These are phyloP conservation scores for Eremomyces bilateralis DNA, from an alignment of 495 filamentous ascomycete genomes.

Conservation along the genomic window DNA sequence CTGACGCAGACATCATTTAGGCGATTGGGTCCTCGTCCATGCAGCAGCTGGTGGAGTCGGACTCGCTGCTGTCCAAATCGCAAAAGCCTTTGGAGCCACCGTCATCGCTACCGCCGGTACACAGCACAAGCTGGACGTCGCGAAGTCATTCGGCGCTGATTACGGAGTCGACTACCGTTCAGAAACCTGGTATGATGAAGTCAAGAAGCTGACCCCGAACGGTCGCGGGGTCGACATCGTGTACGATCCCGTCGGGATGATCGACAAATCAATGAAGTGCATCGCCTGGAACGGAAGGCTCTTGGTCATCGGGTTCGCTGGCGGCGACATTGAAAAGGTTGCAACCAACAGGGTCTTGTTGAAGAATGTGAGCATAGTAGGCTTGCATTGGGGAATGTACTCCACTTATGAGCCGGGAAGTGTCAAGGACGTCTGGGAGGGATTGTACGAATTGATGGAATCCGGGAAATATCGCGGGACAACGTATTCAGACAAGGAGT, in stretches of 20 bases:
- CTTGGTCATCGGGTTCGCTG: constrained; percentile 78
- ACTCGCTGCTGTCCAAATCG: constrained; percentile 77
- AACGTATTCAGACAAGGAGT: constrained; percentile 60
- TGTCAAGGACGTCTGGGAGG: constrained; percentile 56
- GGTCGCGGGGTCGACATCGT: constrained; percentile 69
- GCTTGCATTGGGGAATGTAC: constrained; percentile 84
- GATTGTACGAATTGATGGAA: constrained; percentile 52
- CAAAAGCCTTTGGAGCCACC: constrained; percentile 72
- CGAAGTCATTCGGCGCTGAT: constrained; percentile 63
- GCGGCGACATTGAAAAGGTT: constrained; percentile 73
- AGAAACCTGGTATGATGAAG: constrained; percentile 49
- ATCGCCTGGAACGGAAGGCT: constrained; percentile 78
- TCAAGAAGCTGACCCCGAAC: constrained; percentile 52
- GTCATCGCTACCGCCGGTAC: constrained; percentile 80
- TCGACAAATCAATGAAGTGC: constrained; percentile 68
- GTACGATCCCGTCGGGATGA: constrained; percentile 74
- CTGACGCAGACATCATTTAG: constrained; percentile 1
- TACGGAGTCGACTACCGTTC: constrained; percentile 55
- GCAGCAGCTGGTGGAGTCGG: constrained; percentile 87
- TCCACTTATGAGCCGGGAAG: constrained; percentile 46
- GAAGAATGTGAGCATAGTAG: constrained; percentile 84
- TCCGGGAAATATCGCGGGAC: constrained; percentile 65
- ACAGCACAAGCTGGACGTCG: constrained; percentile 54
- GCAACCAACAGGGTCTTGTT: constrained; percentile 77
- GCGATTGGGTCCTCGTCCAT: constrained; percentile 79